Percentiles rank a stretch among this genome's conserved stretches.
Conservation (phyloP, 345 rosid species). For the Adansonia digitata region DNA sequence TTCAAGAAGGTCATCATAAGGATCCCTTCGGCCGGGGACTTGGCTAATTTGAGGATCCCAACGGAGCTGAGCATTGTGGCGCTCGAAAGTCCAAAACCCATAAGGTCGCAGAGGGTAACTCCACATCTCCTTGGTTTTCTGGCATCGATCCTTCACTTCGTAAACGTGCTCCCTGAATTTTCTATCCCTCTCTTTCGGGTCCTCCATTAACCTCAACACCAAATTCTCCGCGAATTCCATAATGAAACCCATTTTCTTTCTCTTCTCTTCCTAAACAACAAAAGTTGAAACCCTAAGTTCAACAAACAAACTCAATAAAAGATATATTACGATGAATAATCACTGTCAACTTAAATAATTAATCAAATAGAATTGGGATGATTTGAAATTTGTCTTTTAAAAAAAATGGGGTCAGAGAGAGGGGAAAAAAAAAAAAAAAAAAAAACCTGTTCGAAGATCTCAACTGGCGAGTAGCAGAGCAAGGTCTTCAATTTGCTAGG, state of each 20-base stretch:
- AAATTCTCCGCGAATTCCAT: conserved; percentile 96
- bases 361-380: not conserved
- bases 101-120: conserved; percentile 88
- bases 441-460: not conserved
- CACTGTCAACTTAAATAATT: not conserved
- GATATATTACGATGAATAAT: not conserved
- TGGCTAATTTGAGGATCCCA: conserved; percentile 98
- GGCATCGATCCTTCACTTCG: conserved; percentile 61
- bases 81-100: conserved; percentile 95
- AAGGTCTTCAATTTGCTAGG: not conserved
- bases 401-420: not conserved
- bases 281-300: not conserved
- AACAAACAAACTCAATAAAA: not conserved
- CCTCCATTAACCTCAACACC: conserved; percentile 87
- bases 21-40: conserved; percentile 90
- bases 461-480: not conserved
- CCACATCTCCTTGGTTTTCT: conserved; percentile 98
- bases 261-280: not conserved
- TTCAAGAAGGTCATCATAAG: conserved; percentile 82
- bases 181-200: conserved; percentile 85
- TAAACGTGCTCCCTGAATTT: conserved; percentile 78
- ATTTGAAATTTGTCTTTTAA: not conserved
- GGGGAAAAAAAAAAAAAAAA: too few species aligned
- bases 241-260: conserved; percentile 59
- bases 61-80: conserved; percentile 87